Conservation (phyloP, 2,329 filamentous ascomycete genomes). For the Aspergillus phoenicis region DNA sequence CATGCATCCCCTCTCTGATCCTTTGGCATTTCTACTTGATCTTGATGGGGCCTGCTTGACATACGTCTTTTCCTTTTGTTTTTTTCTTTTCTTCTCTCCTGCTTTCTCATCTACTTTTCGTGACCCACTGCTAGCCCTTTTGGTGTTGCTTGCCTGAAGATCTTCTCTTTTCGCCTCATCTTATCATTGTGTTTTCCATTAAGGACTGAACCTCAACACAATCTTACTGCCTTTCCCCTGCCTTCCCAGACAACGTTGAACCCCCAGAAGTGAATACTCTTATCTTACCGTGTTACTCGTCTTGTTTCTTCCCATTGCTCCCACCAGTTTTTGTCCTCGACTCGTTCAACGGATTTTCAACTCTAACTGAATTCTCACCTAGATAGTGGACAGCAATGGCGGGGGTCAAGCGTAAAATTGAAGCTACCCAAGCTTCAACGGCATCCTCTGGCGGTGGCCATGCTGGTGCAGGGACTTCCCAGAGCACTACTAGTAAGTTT, state of each 20-base stretch:
- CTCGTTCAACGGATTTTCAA: background rate
- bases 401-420: conserved; percentile 39
- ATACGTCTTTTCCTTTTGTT: background rate
- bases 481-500: conserved; percentile 29
- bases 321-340: background rate
- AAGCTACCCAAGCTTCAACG: conserved; percentile 27
- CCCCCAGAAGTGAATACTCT: background rate
- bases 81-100: no score
- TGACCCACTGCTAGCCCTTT: no score
- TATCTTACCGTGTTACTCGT: background rate
- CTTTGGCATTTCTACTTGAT: conserved; percentile 4
- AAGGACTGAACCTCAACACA: no score
- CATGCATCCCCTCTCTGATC: background rate
- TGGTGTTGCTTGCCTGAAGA: no score
- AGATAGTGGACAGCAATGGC: conserved; percentile 36
- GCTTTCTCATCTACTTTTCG: background rate
- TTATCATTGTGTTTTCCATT: no score
- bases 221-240: no score
- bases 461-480: conserved; percentile 22
- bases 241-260: no score
- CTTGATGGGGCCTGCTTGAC: background rate
- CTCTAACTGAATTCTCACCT: conserved; percentile 8
- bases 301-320: background rate
- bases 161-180: no score
- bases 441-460: conserved; percentile 20